phyloP scores from a whole-genome alignment of 129 eudicot species.

The Oenanthe sinensis region DNA sequence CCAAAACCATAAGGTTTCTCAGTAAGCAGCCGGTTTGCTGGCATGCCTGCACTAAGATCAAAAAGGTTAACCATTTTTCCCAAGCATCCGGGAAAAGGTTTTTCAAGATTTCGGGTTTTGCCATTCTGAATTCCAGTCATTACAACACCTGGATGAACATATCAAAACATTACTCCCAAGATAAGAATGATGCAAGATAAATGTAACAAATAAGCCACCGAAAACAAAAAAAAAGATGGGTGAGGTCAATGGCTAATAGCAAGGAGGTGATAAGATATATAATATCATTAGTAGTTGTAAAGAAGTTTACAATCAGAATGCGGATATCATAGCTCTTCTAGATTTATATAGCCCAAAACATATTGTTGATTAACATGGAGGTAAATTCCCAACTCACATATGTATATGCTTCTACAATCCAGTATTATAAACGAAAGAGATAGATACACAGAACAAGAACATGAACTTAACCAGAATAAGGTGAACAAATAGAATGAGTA shows the following conservation, averaged over 20 bases:
- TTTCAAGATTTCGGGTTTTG: conserved; percentile 35
- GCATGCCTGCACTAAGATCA: conserved; percentile 51
- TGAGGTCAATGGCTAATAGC: not conserved
- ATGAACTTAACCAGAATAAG: not conserved
- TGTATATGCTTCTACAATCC: not conserved
- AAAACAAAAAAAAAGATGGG: not conserved
- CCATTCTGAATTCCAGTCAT: conserved; percentile 57
- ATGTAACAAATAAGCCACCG: not conserved
- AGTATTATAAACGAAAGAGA: not conserved
- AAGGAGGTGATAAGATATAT: not conserved
- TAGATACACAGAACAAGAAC: not conserved
- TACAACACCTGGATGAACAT: conserved; percentile 39
- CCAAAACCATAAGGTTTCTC: conserved; percentile 75
- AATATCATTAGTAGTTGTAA: not conserved
- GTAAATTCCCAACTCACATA: not conserved
- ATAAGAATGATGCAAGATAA: not conserved
- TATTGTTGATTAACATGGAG: not conserved
- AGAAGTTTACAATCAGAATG: not conserved
- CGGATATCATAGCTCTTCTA: not conserved
- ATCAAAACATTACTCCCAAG: conserved; percentile 7
- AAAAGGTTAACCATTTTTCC: conserved; percentile 89
- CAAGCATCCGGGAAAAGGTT: conserved; percentile 75
- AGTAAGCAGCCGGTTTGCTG: conserved; percentile 62
- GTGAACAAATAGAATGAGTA: not conserved
- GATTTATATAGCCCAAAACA: not conserved